Conservation (phyloP, 345 rosid species). For the Populus pruinosa region DNA sequence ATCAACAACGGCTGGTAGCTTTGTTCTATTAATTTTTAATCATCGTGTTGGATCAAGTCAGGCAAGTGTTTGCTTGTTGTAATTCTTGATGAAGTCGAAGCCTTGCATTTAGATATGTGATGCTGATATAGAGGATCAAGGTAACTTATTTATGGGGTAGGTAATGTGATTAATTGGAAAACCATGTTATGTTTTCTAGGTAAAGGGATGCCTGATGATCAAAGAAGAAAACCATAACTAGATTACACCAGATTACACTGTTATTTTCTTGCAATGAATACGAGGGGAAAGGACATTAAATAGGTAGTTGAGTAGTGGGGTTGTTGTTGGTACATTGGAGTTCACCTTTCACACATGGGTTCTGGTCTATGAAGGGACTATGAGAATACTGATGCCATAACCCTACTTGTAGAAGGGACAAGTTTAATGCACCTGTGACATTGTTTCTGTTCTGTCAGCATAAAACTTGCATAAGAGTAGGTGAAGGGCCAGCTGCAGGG, state of each 20-base stretch:
- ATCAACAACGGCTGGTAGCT: too few relatives aligned
- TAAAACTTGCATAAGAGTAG: neutral
- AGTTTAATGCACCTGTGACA: constrained; percentile 5
- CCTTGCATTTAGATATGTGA: neutral
- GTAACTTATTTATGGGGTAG: neutral
- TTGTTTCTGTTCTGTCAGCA: neutral
- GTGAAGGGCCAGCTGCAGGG: neutral
- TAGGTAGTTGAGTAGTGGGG: constrained; percentile 1
- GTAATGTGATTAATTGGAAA: neutral
- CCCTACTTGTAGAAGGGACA: constrained; percentile 15
- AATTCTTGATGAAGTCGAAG: too few relatives aligned
- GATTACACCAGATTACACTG: neutral
- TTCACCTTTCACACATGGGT: neutral
- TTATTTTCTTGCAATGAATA: neutral
- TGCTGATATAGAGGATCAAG: neutral
- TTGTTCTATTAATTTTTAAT: too few relatives aligned
- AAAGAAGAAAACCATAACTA: neutral
- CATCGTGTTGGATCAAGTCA: neutral
- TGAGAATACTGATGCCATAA: neutral
- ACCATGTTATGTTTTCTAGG: neutral
- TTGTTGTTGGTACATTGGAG: neutral
- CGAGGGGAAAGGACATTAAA: neutral
- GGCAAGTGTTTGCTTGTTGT: neutral
- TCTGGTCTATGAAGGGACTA: neutral
- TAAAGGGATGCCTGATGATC: neutral